Base-by-base conservation (phyloP, 1,139 yeast genomes). In the Magnusiomyces fungicola region DNA sequence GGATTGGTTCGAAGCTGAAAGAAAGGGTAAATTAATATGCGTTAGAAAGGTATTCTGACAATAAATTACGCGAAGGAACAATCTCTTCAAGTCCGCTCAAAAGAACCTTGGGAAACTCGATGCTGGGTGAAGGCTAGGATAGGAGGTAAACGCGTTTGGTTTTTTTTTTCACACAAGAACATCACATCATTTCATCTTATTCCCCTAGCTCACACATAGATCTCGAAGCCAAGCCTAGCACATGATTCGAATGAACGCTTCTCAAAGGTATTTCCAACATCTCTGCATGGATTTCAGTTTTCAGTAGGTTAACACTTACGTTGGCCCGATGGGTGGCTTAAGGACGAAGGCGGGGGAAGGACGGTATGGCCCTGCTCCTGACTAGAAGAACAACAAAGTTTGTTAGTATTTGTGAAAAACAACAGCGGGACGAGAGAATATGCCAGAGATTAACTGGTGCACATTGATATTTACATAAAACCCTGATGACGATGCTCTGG, bases 331-430 rank as follows among this genome's bases (percentile, higher is more conserved):
- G 54, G 54, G 6, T 56, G 53, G 24, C 59, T 54, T 25, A 59
- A 54, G 4, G 45, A 42, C 3, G 45, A 42, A 4, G 64, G 65
- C 14, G 66, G 64, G 24, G 65, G 68, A 43, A 63, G 61, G 37
- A 61, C 65, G 1, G 65, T 63, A 42, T 53, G 63, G 7, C 58
- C 59, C 33, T 56, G 56, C 37, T 58, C 61, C 45, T 55, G 58
- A 19, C 58, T 49, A 50, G 57, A 54, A 34, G n/a, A n/a, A n/a
- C n/a, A n/a, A n/a, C n/a, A 12, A 23, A 32, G 9, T 6, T 14
- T 32, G 34, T 7, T 27, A 27, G 30, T 27, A 27, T 27, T 27
- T 27, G 7, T 12, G 12, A 27, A 27, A 7, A 27, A 27, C 12
- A 19, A 4, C 14, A 7, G 7, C 21, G 32, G 16, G 36, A 18